Percentiles rank a stretch among this genome's conserved stretches.
These are phyloP conservation scores for Trichoderma afroharzianum DNA, from an alignment of 2,329 filamentous ascomycete genomes.

Conservation along the genomic window DNA sequence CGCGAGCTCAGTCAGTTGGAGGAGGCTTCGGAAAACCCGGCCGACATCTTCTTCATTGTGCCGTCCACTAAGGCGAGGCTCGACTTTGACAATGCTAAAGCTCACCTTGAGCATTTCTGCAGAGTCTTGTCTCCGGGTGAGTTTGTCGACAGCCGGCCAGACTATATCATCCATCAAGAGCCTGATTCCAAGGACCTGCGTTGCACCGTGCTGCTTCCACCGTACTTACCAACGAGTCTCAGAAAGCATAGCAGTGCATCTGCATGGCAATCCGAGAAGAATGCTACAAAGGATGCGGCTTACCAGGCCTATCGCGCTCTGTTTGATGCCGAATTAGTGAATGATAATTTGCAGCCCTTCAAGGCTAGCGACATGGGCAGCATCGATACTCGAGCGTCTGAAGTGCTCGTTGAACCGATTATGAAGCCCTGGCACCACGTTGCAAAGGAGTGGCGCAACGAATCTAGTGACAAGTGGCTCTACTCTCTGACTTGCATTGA, in stretches of 20 bases:
- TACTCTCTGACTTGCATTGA: constrained; percentile 35
- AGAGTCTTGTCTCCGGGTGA: constrained; percentile 52
- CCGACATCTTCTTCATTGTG: constrained; percentile 33
- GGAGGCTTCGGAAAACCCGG: constrained; percentile 41
- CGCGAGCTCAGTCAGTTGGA: constrained; percentile 47
- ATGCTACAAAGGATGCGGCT: constrained; percentile 75
- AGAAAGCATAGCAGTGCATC: constrained; percentile 25
- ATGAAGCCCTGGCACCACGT: constrained; percentile 47
- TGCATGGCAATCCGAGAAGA: constrained; percentile 67
- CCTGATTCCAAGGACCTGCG: constrained; percentile 32
- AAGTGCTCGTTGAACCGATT: constrained; percentile 35
- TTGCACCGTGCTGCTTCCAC: constrained; percentile 68
- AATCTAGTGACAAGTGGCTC: constrained; percentile 21
- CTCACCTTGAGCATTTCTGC: constrained; percentile 84
- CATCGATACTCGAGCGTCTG: constrained; percentile 35
- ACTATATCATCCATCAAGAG: constrained; percentile 57
- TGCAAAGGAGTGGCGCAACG: constrained; percentile 42
- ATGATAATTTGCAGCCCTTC: constrained; percentile 71
- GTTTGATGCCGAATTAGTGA: constrained; percentile 67
- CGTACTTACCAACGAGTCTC: constrained; percentile 54
- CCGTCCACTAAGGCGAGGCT: constrained; percentile 57
- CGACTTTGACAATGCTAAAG: constrained; percentile 67
- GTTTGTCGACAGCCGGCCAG: constrained; percentile 63
- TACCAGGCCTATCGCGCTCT: constrained; percentile 75
- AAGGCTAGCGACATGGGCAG: constrained; percentile 37